phyloP scores from a whole-genome alignment of 2,329 filamentous ascomycete species.

The Hypocreales sp. region DNA sequence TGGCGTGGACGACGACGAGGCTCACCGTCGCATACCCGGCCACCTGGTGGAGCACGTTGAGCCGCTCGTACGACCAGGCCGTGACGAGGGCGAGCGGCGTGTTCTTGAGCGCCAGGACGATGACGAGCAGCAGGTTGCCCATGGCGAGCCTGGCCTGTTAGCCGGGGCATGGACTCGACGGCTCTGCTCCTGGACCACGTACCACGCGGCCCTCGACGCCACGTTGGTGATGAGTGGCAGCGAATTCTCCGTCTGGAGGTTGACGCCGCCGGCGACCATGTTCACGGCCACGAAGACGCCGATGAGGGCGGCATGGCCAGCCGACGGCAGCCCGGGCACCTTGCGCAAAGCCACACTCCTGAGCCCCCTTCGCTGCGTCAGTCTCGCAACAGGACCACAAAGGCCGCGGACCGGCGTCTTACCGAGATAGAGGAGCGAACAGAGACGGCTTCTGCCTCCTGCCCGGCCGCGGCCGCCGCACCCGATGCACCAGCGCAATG shows the following conservation, averaged over 20 bases:
- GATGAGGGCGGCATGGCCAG: slow-evolving; percentile 16
- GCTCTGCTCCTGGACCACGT: no score
- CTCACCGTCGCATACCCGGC: slow-evolving; percentile 33
- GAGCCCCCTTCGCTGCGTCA: no score
- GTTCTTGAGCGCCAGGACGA: slow-evolving; percentile 42
- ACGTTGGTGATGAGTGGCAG: slow-evolving; percentile 16
- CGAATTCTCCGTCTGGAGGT: slow-evolving; percentile 16
- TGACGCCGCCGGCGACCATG: slow-evolving; percentile 15
- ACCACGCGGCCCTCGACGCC: slow-evolving; percentile 24
- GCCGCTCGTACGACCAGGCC: slow-evolving; percentile 39
- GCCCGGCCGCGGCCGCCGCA: slow-evolving; percentile 1
- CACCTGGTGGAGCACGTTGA: slow-evolving; percentile 41
- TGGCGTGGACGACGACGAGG: slow-evolving; percentile 28
- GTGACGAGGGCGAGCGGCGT: slow-evolving; percentile 38
- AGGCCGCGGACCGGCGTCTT: no score
- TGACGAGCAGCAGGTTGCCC: slow-evolving; percentile 32
- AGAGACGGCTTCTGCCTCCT: not conserved
- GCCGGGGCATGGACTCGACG: not conserved
- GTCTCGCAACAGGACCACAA: no score
- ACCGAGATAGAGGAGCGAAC: slow-evolving; percentile 2
- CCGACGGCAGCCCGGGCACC: slow-evolving; percentile 12
- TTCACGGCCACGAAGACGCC: slow-evolving; percentile 18
- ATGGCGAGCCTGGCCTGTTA: slow-evolving; percentile 18
- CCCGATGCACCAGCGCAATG: slow-evolving; percentile 2
- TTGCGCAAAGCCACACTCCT: slow-evolving; percentile 13